Evolutionary conservation across 1,284 basidiomycete species (phyloP).

Genomic region (Mycena citricolor): DNA sequence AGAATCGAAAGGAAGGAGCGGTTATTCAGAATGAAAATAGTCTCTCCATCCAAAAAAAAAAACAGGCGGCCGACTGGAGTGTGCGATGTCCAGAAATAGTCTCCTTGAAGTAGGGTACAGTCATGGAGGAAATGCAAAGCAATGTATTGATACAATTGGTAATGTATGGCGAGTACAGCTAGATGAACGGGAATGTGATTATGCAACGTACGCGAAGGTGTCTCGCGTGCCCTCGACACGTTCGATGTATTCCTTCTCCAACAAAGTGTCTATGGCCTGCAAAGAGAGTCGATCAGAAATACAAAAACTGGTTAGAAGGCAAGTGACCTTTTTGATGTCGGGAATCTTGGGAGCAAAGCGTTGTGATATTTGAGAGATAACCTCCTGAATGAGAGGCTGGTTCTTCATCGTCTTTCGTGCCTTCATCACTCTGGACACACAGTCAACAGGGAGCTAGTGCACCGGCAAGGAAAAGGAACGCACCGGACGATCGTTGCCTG

Average conservation of each 20-base stretch:
- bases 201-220: constrained; percentile 76
- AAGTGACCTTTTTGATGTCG: constrained; percentile 83
- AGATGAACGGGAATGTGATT: too few relatives aligned
- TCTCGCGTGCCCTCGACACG: constrained; percentile 83
- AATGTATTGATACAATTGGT: neutral
- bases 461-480: constrained; percentile 27
- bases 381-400: constrained; percentile 91
- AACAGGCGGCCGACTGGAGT: neutral
- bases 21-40: constrained; percentile 2
- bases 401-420: constrained; percentile 98
- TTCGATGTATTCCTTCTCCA: constrained; percentile 98
- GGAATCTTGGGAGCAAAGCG: constrained; percentile 89
- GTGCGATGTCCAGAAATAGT: constrained; percentile 12
- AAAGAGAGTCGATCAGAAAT: neutral
- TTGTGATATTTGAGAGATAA: constrained; percentile 87
- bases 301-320: neutral
- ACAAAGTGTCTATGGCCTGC: constrained; percentile 90
- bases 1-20: neutral
- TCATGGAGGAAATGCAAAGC: neutral
- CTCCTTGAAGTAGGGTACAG: constrained; percentile 4
- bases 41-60: neutral
- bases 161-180: too few relatives aligned
- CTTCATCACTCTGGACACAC: constrained; percentile 84
- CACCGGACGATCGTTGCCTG: constrained; percentile 97
- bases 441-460: neutral